These are phyloP conservation scores for Whalleya microplaca DNA, from an alignment of 2,329 filamentous ascomycete species.

Conservation along the genomic window DNA sequence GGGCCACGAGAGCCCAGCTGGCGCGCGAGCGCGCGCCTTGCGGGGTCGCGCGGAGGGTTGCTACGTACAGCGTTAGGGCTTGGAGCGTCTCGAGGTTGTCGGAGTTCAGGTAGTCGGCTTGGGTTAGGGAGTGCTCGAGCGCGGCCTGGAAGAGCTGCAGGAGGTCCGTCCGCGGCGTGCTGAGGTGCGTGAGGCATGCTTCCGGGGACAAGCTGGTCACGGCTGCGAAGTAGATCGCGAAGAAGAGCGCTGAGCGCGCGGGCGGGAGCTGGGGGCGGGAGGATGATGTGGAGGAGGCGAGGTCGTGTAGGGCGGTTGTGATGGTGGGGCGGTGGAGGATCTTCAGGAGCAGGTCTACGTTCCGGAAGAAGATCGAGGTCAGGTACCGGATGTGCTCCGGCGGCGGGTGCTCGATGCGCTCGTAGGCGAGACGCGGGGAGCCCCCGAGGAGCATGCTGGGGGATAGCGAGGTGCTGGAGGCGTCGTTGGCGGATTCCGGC, in stretches of 20 bases:
- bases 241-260: conserved; percentile 43
- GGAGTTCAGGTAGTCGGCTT: conserved; percentile 48
- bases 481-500: conserved; percentile 22
- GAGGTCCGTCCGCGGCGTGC: conserved; percentile 39
- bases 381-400: conserved; percentile 44
- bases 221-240: conserved; percentile 49
- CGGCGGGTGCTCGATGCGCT: conserved; percentile 38
- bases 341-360: conserved; percentile 50
- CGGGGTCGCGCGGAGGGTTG: conserved; percentile 42
- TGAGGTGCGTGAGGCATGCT: conserved; percentile 39
- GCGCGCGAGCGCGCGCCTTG: conserved; percentile 38
- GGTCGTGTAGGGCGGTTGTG: conserved; percentile 36
- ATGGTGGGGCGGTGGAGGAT: conserved; percentile 49
- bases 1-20: conserved; percentile 46
- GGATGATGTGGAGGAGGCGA: conserved; percentile 37
- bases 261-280: conserved; percentile 21
- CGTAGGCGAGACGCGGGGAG: conserved; percentile 17
- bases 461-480: conserved; percentile 15
- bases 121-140: conserved; percentile 44
- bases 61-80: conserved; percentile 46
- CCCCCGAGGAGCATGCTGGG: conserved; percentile 33
- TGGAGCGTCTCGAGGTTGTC: conserved; percentile 45
- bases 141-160: conserved; percentile 37
- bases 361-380: conserved; percentile 42
- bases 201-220: conserved; percentile 39